Conservation (phyloP, 2,329 filamentous ascomycete genomes). For the Phaeophleospora eucalypticola region DNA sequence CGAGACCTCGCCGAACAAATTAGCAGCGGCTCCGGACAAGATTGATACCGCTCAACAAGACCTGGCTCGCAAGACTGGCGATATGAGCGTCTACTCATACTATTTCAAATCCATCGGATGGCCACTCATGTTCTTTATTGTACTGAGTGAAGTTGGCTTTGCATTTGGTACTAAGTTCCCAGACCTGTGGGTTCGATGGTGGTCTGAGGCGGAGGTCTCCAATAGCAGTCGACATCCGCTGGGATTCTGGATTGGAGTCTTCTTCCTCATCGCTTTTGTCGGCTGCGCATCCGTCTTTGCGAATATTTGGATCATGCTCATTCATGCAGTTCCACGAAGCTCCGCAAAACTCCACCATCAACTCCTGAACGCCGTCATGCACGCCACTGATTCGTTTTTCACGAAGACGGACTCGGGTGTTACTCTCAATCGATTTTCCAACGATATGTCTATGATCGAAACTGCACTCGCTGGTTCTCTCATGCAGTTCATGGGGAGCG, state of each 20-base stretch:
- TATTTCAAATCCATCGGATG: constrained; percentile 24
- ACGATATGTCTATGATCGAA: constrained; percentile 47
- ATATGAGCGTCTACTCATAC: constrained; percentile 38
- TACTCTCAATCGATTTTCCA: constrained; percentile 47
- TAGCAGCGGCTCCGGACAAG: constrained; percentile 4
- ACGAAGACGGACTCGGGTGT: constrained; percentile 43
- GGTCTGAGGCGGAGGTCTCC: constrained; percentile 37
- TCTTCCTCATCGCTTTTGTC: constrained; percentile 14
- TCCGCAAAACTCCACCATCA: constrained; percentile 20
- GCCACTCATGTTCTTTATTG: constrained; percentile 29
- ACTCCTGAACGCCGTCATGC: constrained; percentile 18
- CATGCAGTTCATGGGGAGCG: constrained; percentile 19
- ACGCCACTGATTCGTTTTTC: constrained; percentile 40
- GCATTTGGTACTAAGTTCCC: constrained; percentile 38
- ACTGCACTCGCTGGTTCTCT: constrained; percentile 36
- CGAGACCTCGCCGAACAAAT: background rate
- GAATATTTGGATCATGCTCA: constrained; percentile 19
- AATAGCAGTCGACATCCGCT: constrained; percentile 4
- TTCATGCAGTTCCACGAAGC: constrained; percentile 16
- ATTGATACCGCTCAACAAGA: constrained; percentile 14
- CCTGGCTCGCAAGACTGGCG: constrained; percentile 30
- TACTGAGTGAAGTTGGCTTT: constrained; percentile 30
- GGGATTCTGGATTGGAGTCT: constrained; percentile 13
- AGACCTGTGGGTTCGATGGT: constrained; percentile 48
- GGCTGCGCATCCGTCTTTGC: constrained; percentile 8